Conservation (phyloP, 352 stramenopile genomes). For the Globisporangium splendens region DNA sequence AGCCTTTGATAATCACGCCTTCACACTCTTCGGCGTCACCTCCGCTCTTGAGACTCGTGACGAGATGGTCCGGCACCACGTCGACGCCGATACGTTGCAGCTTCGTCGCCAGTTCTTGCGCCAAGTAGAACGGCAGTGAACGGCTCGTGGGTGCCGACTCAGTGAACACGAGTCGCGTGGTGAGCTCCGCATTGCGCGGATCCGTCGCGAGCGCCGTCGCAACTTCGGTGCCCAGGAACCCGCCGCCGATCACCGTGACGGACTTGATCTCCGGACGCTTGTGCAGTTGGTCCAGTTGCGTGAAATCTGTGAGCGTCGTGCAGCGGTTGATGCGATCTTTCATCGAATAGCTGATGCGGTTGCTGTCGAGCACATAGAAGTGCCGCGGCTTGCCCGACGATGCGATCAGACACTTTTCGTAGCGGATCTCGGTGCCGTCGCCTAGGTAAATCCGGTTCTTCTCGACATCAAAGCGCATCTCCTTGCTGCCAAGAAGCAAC, state of each 20-base stretch:
- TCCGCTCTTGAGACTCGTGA: slow-evolving; percentile 72
- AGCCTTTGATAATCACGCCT: slow-evolving; percentile 50
- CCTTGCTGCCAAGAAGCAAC: slow-evolving; percentile 71
- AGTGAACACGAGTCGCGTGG: slow-evolving; percentile 55
- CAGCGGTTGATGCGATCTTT: slow-evolving; percentile 86
- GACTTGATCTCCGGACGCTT: slow-evolving; percentile 42
- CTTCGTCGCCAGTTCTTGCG: slow-evolving; percentile 52
- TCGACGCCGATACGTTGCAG: slow-evolving; percentile 63
- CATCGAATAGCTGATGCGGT: slow-evolving; percentile 77
- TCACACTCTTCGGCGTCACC: slow-evolving; percentile 40
- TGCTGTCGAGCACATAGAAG: slow-evolving; percentile 86
- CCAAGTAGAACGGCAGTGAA: slow-evolving; percentile 86
- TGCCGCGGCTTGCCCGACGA: slow-evolving; percentile 76
- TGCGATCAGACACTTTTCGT: slow-evolving; percentile 87
- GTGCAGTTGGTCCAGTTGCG: slow-evolving; percentile 63
- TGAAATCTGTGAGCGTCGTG: slow-evolving; percentile 78
- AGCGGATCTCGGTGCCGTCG: slow-evolving; percentile 77
- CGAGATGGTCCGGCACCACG: slow-evolving; percentile 59
- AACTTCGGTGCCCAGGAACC: slow-evolving; percentile 89
- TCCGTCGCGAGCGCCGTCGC: slow-evolving; percentile 69
- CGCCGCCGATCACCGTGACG: slow-evolving; percentile 85
- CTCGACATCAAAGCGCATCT: slow-evolving; percentile 82
- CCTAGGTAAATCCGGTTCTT: slow-evolving; percentile 79
- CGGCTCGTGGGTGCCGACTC: slow-evolving; percentile 44
- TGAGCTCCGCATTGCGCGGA: slow-evolving; percentile 38